These are phyloP conservation scores for Cetradonia linearis DNA, from an alignment of 495 filamentous ascomycete genomes.

Conservation along the genomic window DNA sequence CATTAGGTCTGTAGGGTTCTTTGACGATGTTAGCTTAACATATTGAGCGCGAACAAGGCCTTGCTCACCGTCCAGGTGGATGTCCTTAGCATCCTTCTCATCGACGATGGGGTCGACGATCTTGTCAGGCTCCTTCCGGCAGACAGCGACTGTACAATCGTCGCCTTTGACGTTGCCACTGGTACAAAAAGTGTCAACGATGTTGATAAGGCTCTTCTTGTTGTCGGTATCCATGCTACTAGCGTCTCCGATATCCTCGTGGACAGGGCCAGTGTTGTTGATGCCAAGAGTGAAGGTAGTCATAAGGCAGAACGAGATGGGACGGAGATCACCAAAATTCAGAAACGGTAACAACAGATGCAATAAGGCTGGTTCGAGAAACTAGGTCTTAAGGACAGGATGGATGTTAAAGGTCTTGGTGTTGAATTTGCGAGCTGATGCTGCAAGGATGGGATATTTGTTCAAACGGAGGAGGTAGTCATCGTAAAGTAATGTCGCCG, in stretches of 20 bases:
- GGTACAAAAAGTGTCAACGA: too few relatives aligned
- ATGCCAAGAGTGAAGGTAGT: neutral
- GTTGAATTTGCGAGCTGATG: neutral
- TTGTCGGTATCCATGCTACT: neutral
- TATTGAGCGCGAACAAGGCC: neutral
- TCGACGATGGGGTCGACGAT: neutral
- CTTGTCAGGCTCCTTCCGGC: neutral
- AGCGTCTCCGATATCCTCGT: neutral
- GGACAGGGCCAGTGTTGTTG: neutral
- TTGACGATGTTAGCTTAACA: neutral
- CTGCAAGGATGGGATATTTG: neutral
- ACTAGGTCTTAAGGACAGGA: neutral
- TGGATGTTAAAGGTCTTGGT: neutral
- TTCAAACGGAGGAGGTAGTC: neutral
- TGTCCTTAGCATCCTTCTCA: neutral
- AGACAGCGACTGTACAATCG: neutral
- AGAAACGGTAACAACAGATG: neutral
- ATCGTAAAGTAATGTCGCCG: neutral
- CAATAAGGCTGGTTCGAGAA: neutral
- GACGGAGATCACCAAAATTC: neutral
- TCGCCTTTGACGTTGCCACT: too few relatives aligned
- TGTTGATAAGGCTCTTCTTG: neutral
- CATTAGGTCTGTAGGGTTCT: neutral
- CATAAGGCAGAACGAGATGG: neutral
- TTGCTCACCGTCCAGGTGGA: neutral